phyloP scores from a whole-genome alignment of 2,329 filamentous ascomycete species.

The Beauveria bassiana region DNA sequence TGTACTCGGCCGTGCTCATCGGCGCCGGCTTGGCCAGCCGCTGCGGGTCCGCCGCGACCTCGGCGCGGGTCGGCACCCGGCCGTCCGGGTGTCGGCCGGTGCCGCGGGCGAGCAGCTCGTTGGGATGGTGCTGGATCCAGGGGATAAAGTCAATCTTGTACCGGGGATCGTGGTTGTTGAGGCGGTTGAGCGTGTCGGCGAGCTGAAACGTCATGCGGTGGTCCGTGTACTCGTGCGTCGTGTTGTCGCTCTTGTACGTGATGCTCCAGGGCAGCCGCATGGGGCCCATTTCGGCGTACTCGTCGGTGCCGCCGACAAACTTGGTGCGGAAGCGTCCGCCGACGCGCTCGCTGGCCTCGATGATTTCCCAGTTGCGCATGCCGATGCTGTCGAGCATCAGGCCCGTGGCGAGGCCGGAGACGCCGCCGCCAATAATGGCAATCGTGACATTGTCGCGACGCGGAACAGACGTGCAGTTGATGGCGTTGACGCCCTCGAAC shows the following conservation, averaged over 20 bases:
- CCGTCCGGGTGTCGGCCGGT: constrained; percentile 21
- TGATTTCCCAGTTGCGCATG: constrained; percentile 36
- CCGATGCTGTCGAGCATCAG: constrained; percentile 35
- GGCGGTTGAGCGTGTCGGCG: constrained; percentile 30
- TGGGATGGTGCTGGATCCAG: constrained; percentile 31
- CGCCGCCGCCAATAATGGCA: constrained; percentile 31
- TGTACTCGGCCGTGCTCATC: constrained; percentile 15
- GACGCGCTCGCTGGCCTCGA: constrained; percentile 32
- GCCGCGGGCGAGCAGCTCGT: constrained; percentile 15
- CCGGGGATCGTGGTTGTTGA: constrained; percentile 25
- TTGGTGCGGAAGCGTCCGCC: constrained; percentile 36
- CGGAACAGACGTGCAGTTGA: constrained; percentile 21
- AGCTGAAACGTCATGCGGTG: constrained; percentile 36
- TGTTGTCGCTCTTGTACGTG: constrained; percentile 31
- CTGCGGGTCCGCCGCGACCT: constrained; percentile 17
- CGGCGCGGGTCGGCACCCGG: constrained; percentile 17
- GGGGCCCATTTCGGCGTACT: constrained; percentile 33
- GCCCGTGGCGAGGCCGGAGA: constrained; percentile 19
- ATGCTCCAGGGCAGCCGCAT: constrained; percentile 36
- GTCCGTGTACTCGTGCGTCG: constrained; percentile 33
- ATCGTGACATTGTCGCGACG: constrained; percentile 17
- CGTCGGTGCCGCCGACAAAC: constrained; percentile 31
- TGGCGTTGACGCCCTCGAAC: constrained; percentile 31
- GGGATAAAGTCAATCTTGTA: constrained; percentile 33
- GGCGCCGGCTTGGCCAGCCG: constrained; percentile 10